Evolutionary conservation across 768 basidiomycete genomes (phyloP).

Genomic region (Russula foetens): DNA sequence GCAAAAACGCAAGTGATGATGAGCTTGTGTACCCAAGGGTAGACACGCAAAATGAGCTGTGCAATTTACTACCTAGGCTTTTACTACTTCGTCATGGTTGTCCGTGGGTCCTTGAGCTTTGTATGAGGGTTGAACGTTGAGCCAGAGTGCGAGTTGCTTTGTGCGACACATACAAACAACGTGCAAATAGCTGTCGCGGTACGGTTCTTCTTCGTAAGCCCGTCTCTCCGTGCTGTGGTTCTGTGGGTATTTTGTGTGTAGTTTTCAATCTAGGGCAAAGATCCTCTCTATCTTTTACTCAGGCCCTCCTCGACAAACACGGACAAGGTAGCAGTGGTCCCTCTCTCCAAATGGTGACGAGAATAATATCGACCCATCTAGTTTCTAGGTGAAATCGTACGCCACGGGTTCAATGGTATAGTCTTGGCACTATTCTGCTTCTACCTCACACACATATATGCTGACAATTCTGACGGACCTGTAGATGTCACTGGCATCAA

Average conservation of each 20-base stretch:
- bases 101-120: neutral
- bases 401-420: neutral
- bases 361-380: neutral
- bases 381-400: neutral
- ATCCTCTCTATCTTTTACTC: neutral
- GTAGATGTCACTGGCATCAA: neutral
- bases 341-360: neutral
- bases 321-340: neutral
- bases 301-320: neutral
- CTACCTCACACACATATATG: conserved; percentile 10
- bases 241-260: too few relatives aligned
- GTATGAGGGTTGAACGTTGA: too few relatives aligned
- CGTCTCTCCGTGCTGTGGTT: too few relatives aligned
- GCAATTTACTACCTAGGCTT: neutral
- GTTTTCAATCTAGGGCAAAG: too few relatives aligned
- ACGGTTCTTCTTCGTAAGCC: too few relatives aligned
- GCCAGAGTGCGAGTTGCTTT: too few relatives aligned
- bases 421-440: neutral
- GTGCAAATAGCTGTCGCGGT: conserved; percentile 1
- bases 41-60: neutral
- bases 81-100: neutral
- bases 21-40: neutral
- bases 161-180: neutral
- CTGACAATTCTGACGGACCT: neutral
- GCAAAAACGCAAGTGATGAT: conserved; percentile 18